Base-by-base conservation (phyloP, 305 asterid species). In the Fraxinus ornus region DNA sequence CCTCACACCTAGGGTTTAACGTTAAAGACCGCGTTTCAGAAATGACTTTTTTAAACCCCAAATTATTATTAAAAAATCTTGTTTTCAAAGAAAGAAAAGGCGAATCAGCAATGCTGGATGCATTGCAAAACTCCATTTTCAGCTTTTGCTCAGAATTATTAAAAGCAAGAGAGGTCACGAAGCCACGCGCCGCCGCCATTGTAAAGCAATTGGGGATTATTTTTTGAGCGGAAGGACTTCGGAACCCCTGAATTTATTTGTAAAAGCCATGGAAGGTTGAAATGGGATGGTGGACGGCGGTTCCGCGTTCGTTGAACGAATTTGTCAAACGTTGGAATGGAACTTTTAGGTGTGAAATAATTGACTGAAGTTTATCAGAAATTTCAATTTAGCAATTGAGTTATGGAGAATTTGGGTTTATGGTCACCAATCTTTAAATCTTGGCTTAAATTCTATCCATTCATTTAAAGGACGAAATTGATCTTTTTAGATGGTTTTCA, bases 181-280 rank as follows among this genome's bases (percentile, higher is more conserved):
- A 88, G 82, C 91, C 90, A 78, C 89, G 64, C 89, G 88, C 85
- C 84, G 89, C 90, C 89, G 94, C 94, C 92, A 89, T 88, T 83
- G 81, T 82, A 36, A 79, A 76, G 73, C 17, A 85, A 64, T 30
- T n/a, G 82, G 33, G 62, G 84, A 33, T 44, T 33, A 7, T 55
- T 79, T 71, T 81, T 75, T 30, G 79, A 81, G 82, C 81, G 82
- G 78, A 88, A 55, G 76, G 86, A 80, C 76, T 78, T 72, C 71
- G 80, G 79, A 36, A 17, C 0, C 19, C 55, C 7, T 41, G 78
- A 76, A 79, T 80, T 83, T 83, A 78, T 78, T 71, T 74, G 66
- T 5, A 41, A 60, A 55, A 32, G 13, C 37, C 44, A 62, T 80
- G 85, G 83, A 78, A 24, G 84, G 75, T 85, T 75, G 15, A 39